Evolutionary conservation across 2,329 filamentous ascomycete species (phyloP), one percentile per base, ranked within the genome.

Genomic region (Pezicula rhizophila): DNA sequence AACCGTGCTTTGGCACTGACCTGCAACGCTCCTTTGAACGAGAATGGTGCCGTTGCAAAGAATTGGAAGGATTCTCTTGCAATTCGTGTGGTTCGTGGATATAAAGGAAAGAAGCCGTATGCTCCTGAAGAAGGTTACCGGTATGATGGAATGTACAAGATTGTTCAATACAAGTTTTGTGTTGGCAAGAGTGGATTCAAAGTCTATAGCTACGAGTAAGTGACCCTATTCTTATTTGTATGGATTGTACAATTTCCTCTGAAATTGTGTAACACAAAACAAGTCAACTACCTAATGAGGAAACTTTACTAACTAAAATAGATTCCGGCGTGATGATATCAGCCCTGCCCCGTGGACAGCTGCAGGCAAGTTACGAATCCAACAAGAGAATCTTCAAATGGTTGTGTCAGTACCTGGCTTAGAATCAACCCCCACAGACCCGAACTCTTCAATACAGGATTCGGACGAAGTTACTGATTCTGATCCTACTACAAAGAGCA

Each of bases 1-100:
- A 46, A 46, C 25, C 20, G 23, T 11, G 37, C 37, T 23, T 31
- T 46, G 33, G 34, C 45, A 20, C n/a, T 18, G 37, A 46, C 45
- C 2, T 46, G 45, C 34, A 15, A 40, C 25, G 45, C 45, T n/a
- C 11, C 20, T 10, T 8, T 39, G 15, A 46, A 28, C 25, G 5
- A 33, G n/a, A 17, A 39, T 14, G 45, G 45, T 14, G 45, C 45
- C 2, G 25, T 28, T 28, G 34, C 45, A 8, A 28, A 10, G 6
- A 26, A 46, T 17, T 46, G 34, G 45, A 18, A 31, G 11, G 39
- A 46, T 8, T 46, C 45, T 18, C 33, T 39, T 17, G 34, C 10
- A 4, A 28, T 46, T 14, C 45, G 45, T 14, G 34, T 46, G 8
- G 20, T 46, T 10, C 14, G 45, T 14, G 25, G 45, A 5, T 31